Conservation (phyloP, 2,329 filamentous ascomycete genomes). For the Thielaviopsis musarum region DNA sequence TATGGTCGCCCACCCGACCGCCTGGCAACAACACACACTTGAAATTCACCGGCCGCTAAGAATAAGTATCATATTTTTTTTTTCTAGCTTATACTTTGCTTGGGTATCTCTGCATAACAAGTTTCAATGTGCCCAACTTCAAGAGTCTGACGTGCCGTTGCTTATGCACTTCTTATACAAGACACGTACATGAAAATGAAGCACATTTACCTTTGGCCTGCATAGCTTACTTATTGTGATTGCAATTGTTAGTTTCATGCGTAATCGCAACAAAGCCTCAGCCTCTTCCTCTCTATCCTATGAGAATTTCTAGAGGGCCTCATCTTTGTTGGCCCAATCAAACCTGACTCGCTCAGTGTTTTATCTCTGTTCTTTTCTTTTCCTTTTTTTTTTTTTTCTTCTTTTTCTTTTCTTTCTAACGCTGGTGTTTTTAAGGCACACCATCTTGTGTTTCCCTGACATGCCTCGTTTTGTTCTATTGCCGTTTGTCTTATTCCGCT, state of each 20-base stretch:
- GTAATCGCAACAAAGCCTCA: no score
- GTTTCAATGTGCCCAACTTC: neutral
- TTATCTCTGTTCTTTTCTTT: no score
- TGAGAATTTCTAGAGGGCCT: neutral
- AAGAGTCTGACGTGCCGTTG: neutral
- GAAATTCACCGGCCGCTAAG: no score
- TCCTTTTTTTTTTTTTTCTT: neutral
- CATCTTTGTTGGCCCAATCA: neutral
- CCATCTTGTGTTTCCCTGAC: neutral
- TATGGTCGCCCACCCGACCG: no score
- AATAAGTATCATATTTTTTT: no score
- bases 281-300: neutral
- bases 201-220: no score
- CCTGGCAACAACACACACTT: no score
- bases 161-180: neutral
- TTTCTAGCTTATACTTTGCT: neutral
- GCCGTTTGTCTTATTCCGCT: no score
- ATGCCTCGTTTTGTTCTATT: no score
- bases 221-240: no score
- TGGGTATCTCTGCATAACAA: neutral
- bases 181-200: no score
- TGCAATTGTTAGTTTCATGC: no score
- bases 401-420: neutral
- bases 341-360: neutral
- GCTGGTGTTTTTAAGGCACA: neutral